phyloP scores from a whole-genome alignment of 169 alveolate genomes.

The Eimeria zaria region DNA sequence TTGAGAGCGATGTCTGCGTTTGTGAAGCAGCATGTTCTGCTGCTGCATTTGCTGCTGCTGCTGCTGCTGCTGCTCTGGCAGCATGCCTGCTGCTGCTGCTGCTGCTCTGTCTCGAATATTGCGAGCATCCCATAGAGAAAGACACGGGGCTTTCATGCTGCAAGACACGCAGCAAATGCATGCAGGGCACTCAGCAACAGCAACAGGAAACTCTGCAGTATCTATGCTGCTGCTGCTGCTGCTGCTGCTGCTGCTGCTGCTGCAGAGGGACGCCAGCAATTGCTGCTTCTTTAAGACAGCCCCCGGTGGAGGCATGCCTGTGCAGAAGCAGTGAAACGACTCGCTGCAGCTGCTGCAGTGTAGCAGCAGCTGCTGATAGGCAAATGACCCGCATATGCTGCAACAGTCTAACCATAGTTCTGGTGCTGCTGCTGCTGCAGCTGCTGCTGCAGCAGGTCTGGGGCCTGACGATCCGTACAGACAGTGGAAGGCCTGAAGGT shows the following conservation, averaged over 20 bases:
- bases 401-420: conserved; percentile 70
- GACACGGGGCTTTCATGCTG: background rate
- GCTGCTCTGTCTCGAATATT: conserved; percentile 50
- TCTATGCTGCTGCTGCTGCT: conserved; percentile 7
- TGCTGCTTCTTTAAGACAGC: conserved; percentile 10
- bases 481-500: conserved; percentile 29
- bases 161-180: conserved; percentile 21
- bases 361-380: conserved; percentile 18
- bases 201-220: background rate
- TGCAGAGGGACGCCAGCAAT: conserved; percentile 30
- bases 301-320: conserved; percentile 36
- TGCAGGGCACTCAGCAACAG: conserved; percentile 26
- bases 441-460: conserved; percentile 19
- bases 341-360: conserved; percentile 79
- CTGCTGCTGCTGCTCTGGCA: conserved; percentile 15
- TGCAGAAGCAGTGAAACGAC: conserved; percentile 55
- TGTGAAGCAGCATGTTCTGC: background rate
- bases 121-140: conserved; percentile 44
- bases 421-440: conserved; percentile 47
- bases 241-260: conserved; percentile 67
- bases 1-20: conserved; percentile 23
- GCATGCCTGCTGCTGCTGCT: conserved; percentile 57
- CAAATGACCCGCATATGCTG: conserved; percentile 77
- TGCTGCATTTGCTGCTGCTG: too few species aligned
- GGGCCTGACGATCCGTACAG: conserved; percentile 7